These are phyloP conservation scores for Dalbergia oliveri DNA, from an alignment of 306 rosid species.

Conservation along the genomic window DNA sequence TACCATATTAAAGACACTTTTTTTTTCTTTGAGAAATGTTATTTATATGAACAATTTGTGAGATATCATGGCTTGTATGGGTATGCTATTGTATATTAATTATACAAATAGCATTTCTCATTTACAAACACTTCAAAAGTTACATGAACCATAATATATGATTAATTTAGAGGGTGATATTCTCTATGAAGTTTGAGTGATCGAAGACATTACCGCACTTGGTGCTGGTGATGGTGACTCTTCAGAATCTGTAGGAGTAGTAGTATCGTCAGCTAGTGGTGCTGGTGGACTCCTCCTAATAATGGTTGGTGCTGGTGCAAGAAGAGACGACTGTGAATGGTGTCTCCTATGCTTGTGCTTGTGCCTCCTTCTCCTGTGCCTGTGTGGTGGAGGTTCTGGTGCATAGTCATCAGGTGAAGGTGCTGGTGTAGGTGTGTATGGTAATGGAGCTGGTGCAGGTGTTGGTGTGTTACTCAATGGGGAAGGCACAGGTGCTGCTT, in stretches of 20 bases:
- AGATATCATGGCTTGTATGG: no score
- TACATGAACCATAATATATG: no score
- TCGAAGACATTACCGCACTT: conserved; percentile 61
- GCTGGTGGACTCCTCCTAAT: conserved; percentile 82
- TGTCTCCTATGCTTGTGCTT: conserved; percentile 72
- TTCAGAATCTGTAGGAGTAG: conserved; percentile 54
- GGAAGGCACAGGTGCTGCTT: conserved; percentile 61
- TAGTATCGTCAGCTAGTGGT: conserved; percentile 61
- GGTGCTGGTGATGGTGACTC: conserved; percentile 90
- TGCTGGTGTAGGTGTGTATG: conserved; percentile 46
- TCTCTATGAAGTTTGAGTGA: neutral
- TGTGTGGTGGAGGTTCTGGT: conserved; percentile 69
- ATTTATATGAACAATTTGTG: no score
- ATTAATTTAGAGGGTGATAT: no score
- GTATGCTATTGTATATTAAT: no score
- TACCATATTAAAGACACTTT: no score
- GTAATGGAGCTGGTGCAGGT: conserved; percentile 55
- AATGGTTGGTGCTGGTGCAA: conserved; percentile 64
- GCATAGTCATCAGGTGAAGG: conserved; percentile 58
- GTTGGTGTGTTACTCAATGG: conserved; percentile 61
- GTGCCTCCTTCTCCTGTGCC: conserved; percentile 69
- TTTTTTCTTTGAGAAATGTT: no score
- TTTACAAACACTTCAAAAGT: no score
- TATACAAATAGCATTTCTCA: no score
- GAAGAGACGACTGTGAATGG: conserved; percentile 49